These are phyloP conservation scores for Streptanthus diversifolius DNA, from an alignment of 345 rosid species.

Conservation along the genomic window DNA sequence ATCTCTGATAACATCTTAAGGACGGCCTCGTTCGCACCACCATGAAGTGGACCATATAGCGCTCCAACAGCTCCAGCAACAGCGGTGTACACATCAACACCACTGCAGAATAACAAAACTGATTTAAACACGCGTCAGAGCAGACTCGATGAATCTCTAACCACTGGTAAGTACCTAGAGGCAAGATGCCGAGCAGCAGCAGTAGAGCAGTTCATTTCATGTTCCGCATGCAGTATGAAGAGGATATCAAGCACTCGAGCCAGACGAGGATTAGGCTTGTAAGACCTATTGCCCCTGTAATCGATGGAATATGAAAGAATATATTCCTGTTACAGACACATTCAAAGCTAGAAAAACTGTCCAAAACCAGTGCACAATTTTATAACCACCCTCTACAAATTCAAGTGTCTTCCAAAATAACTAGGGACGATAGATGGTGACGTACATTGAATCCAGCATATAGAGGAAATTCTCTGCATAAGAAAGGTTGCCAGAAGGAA, in stretches of 20 bases:
- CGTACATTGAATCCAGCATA: slow-evolving; percentile 88
- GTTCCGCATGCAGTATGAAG: slow-evolving; percentile 90
- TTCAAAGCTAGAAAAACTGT: background rate
- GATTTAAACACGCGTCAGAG: background rate
- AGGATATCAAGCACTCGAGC: slow-evolving; percentile 82
- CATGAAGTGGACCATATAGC: slow-evolving; percentile 92
- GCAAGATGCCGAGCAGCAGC: slow-evolving; percentile 97
- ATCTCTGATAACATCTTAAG: slow-evolving; percentile 88
- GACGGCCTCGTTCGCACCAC: slow-evolving; percentile 96
- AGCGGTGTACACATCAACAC: slow-evolving; percentile 88
- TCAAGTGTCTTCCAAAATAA: background rate
- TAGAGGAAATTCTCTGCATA: slow-evolving; percentile 80
- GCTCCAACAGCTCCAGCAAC: slow-evolving; percentile 96
- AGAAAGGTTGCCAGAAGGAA: slow-evolving; percentile 77
- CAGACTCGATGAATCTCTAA: background rate
- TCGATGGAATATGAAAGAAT: background rate
- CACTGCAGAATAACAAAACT: slow-evolving; percentile 44
- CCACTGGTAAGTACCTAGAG: slow-evolving; percentile 55
- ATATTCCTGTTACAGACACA: background rate
- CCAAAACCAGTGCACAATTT: background rate
- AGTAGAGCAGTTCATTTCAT: slow-evolving; percentile 97
- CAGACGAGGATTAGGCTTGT: slow-evolving; percentile 82
- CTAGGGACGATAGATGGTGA: background rate
- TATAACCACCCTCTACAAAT: background rate
- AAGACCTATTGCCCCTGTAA: slow-evolving; percentile 74